Evolutionary conservation across 768 basidiomycete species (phyloP), one percentile per base, ranked within the genome.

Genomic region (Tulasnella sp.): DNA sequence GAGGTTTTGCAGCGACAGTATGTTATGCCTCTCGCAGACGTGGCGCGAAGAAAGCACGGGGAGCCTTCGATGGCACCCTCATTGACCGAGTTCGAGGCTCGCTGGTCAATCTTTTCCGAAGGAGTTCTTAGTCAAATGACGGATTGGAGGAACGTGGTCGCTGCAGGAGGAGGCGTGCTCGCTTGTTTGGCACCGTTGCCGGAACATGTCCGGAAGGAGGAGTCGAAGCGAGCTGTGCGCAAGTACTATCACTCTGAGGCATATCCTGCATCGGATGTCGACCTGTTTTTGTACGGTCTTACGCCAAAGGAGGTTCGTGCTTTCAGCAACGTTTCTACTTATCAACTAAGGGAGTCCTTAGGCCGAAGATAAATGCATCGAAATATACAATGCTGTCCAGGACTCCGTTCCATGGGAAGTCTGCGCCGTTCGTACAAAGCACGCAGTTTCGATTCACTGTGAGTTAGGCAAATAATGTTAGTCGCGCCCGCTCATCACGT

Each of bases 361-460:
- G 84, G 88, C 88, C 0, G 87, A 89, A 75, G 82, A 78, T 67
- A 88, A 88, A 81, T 87, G 87, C 74, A 79, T 82, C 66, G 73
- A 79, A 37, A 88, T 89, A 37, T 89, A 86, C 75, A 86, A 88
- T 75, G 87, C 87, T 5, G 86, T 89, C 29, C 81, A 87, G 26
- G 86, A 88, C 76, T 86, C 87, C 11, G 84, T 89, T 40, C 87
- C 87, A 34, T 88, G 87, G 87, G 88, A 88, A 14, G 64, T 67
- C 12, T 39, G 36, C 34, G 35, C 63, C 34, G 26, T 72, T n/a
- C 62, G 71, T 1, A 69, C 67, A 3, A 88, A 86, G 78, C 86
- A 89, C 75, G 86, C 87, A 0, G 81, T 88, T 42, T 88, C 88
- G 16, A 88, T 89, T 75, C 85, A 88, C 76, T 87, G 87, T 84